phyloP scores from a whole-genome alignment of 2,329 filamentous ascomycete genomes.

The Paecilomyces fulvus region DNA sequence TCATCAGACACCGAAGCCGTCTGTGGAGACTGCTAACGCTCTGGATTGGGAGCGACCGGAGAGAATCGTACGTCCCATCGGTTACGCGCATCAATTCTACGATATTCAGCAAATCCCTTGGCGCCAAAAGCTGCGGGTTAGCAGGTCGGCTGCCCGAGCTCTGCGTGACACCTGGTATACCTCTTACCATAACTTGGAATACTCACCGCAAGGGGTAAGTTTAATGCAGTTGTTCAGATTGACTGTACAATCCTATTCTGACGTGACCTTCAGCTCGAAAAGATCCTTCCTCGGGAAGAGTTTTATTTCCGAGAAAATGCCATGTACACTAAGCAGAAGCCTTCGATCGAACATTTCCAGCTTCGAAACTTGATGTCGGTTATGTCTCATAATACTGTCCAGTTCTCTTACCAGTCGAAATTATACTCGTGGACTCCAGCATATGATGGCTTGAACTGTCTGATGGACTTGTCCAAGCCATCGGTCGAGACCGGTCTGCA shows the following conservation, averaged over 20 bases:
- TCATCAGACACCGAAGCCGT: constrained; percentile 11
- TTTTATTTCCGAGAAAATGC: constrained; percentile 41
- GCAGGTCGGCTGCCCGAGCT: constrained; percentile 26
- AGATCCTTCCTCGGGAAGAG: constrained; percentile 31
- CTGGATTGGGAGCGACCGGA: constrained; percentile 26
- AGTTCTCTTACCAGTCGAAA: constrained; percentile 42
- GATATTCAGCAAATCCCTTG: constrained; percentile 38
- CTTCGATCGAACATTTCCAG: constrained; percentile 50
- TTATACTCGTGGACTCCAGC: constrained; percentile 44
- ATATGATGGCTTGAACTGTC: constrained; percentile 30
- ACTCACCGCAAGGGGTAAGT: constrained; percentile 15
- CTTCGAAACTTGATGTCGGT: constrained; percentile 50
- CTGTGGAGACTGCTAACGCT: constrained; percentile 23
- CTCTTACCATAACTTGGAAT: constrained; percentile 31
- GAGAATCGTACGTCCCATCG: constrained; percentile 22
- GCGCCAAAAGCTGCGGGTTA: constrained; percentile 27
- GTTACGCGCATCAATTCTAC: constrained; percentile 19
- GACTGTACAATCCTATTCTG: neutral
- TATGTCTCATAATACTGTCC: constrained; percentile 46
- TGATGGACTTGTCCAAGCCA: constrained; percentile 43
- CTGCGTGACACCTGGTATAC: constrained; percentile 35
- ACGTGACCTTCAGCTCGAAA: constrained; percentile 15
- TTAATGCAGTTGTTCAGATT: neutral
- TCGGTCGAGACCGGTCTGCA: constrained; percentile 27
- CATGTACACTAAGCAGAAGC: constrained; percentile 42